Percentiles rank a stretch among this genome's conserved stretches.
phyloP scores from a whole-genome alignment of 768 basidiomycete species.

The Amanita jacksonii region DNA sequence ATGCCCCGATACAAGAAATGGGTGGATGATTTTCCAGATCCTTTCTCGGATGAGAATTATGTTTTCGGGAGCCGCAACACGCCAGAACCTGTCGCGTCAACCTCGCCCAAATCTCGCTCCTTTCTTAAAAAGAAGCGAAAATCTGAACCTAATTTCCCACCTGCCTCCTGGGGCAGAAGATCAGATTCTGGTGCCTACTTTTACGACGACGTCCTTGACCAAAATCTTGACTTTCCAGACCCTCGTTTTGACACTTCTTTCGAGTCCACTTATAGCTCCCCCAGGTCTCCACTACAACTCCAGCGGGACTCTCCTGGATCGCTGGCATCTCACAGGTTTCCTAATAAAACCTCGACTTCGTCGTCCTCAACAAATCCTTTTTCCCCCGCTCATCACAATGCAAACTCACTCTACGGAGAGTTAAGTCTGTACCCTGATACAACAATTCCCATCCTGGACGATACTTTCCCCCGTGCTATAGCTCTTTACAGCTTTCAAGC shows the following conservation, averaged over 20 bases:
- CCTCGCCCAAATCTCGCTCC: constrained; percentile 21
- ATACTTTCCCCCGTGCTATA: constrained; percentile 64
- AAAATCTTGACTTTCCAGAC: constrained; percentile 1
- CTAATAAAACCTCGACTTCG: constrained; percentile 2
- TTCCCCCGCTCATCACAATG: neutral
- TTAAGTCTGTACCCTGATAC: neutral
- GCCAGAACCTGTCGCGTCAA: constrained; percentile 19
- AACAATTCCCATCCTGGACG: constrained; percentile 19
- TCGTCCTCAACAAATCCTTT: constrained; percentile 3
- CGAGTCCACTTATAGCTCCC: constrained; percentile 29
- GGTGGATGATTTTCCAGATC: constrained; percentile 41
- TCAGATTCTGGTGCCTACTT: constrained; percentile 52
- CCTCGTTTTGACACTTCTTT: constrained; percentile 31
- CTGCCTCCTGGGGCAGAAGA: constrained; percentile 47
- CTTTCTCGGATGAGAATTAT: constrained; percentile 33
- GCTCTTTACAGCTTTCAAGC: constrained; percentile 69
- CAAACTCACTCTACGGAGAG: neutral
- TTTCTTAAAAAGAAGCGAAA: constrained; percentile 41
- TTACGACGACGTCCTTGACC: constrained; percentile 13
- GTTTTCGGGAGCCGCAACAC: constrained; percentile 49
- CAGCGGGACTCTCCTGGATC: too few relatives aligned
- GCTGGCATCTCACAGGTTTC: too few relatives aligned
- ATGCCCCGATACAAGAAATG: constrained; percentile 60
- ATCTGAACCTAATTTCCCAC: constrained; percentile 47
- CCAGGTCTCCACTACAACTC: too few relatives aligned